Evolutionary conservation across 257 asterid species (phyloP).

Genomic region (Thymus quinquecostatus): DNA sequence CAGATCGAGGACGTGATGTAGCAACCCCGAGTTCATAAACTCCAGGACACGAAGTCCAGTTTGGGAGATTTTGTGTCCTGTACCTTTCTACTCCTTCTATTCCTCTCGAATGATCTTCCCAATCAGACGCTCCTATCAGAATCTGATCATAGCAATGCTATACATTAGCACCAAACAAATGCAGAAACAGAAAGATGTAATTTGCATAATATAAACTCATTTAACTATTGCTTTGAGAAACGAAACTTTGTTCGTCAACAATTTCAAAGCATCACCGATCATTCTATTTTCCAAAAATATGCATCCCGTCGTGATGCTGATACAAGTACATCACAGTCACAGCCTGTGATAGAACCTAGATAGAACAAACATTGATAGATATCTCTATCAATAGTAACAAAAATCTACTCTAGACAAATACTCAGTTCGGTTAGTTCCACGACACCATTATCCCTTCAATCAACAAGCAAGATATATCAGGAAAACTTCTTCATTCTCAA

Average conservation of each 20-base stretch:
- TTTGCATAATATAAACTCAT: slow-evolving; percentile 1
- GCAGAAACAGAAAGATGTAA: not conserved
- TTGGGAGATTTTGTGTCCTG: slow-evolving; percentile 82
- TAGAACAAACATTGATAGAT: not conserved
- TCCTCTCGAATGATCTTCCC: slow-evolving; percentile 68
- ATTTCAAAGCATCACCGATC: not conserved
- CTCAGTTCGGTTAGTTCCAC: slow-evolving; percentile 9
- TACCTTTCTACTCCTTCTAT: slow-evolving; percentile 83
- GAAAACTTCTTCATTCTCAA: not conserved
- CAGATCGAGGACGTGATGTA: slow-evolving; percentile 35
- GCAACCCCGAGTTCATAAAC: slow-evolving; percentile 85
- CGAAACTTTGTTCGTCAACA: slow-evolving; percentile 1
- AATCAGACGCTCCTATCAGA: slow-evolving; percentile 75
- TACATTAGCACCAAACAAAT: slow-evolving; percentile 4
- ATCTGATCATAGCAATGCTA: slow-evolving; percentile 44
- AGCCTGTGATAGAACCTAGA: not conserved
- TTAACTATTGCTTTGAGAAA: not conserved
- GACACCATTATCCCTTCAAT: not conserved
- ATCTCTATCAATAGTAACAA: not conserved
- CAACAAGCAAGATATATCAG: not conserved
- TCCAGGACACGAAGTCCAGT: slow-evolving; percentile 69
- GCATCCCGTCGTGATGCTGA: slow-evolving; percentile 10
- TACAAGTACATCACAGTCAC: not conserved
- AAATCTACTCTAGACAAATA: not conserved
- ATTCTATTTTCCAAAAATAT: not conserved